Evolutionary conservation across 176 grass and related monocot genomes (phyloP), one percentile per base, ranked within the genome.

Genomic region (Carex littledalei): DNA sequence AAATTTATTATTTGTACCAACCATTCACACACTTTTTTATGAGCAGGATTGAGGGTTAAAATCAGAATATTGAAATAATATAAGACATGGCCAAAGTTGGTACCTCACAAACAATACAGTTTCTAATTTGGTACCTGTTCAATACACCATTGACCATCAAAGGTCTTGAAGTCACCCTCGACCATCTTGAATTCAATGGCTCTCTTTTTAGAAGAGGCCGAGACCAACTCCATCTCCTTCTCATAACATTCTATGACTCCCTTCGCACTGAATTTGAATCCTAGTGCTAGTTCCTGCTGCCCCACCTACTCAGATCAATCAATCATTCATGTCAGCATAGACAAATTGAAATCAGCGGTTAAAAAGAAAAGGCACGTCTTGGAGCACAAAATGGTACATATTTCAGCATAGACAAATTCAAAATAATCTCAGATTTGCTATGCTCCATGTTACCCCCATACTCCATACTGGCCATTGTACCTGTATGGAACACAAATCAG

Each of bases 211-310:
- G 2, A 56, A 45, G 90, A 55, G 63, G 63, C 56, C 6, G 90
- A 81, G 17, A 90, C 7, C 21, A 39, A 1, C 84, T 97, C 81
- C 34, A 91, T 70, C 8, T 90, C 94, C 4, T 93, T 88, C 86
- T 94, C 94, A 77, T 88, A 94, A 88, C 94, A 97, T 73, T 98
- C 95, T 14, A 98, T 83, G 80, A 94, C 84, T 20, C 92, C 95
- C 68, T 89, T 93, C 47, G 92, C 92, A 76, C 92, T 91, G 87
- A 98, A 94, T 88, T 91, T 94, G 41, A 98, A 84, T 2, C 95
- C 92, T 1, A 98, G 52, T 10, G 92, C 95, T 55, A 98, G 74
- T 26, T 98, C 88, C 86, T 93, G 89, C 89, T 94, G 86, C 47
- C 95, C 92, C 0, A 98, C 92, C 91, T 97, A 61, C 41, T 59